Evolutionary conservation across 148 eudicot genomes (phyloP), one percentile per base, ranked within the genome.

Genomic region (Silene uniflora): DNA sequence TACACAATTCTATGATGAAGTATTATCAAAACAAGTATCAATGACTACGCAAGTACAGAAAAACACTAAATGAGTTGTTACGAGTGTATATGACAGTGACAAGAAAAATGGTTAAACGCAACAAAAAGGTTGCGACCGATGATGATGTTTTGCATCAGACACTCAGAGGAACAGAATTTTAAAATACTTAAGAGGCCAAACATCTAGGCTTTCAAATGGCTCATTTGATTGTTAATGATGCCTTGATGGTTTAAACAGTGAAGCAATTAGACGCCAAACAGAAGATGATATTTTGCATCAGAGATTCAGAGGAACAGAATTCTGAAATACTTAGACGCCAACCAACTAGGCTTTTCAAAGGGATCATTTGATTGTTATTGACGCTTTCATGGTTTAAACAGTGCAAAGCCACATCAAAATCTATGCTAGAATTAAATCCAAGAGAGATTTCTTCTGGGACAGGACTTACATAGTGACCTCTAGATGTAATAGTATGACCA

Each of bases 401-500:
- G 25, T 49, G 23, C 59, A 46, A 56, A 47, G 59, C 73, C 19
- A 46, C 67, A 42, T 68, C 7, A 46, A 7, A 65, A 60, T 22
- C 17, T 14, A 21, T 29, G 27, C 29, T 18, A n/a, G 58, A 52
- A 22, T 6, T 1, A n/a, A 66, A 60, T 21, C 22, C 62, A 7
- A 60, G 39, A 49, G 58, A 55, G 69, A 69, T 25, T 80, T 35
- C 9, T 66, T 25, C 47, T 39, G 62, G 10, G 66, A 77, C 69
- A 61, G 21, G 58, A 66, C 76, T 86, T 88, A 92, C 99, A 84
- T 88, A 85, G 85, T 89, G 98, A 73, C 98, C 98, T 82, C 87
- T 91, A 83, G 98, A 92, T 71, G 99, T 88, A 64, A 89, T 82
- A 60, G 94, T 88, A 85, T 96, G 99, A 66, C 99, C 99, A 82